A percentile compares a stretch with the other conserved stretches of the same genome.
Conservation (phyloP, 495 filamentous ascomycete species). For the Trypethelium eluteriae region DNA sequence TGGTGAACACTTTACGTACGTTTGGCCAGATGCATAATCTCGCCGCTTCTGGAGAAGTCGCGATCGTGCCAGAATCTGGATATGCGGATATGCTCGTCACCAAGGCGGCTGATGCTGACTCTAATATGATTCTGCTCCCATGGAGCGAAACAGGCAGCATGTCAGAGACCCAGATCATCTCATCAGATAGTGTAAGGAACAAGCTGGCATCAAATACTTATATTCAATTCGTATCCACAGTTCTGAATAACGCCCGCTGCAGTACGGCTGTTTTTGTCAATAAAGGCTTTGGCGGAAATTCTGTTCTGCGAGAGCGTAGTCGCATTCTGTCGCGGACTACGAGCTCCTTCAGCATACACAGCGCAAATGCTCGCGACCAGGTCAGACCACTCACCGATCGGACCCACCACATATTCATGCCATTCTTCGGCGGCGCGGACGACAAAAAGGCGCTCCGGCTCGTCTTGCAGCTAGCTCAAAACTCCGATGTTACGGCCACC, state of each 20-base stretch:
- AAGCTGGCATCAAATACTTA: constrained; percentile 29
- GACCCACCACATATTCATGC: constrained; percentile 78
- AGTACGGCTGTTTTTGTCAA: constrained; percentile 79
- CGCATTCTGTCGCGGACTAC: constrained; percentile 40
- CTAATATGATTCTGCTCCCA: constrained; percentile 79
- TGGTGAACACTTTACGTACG: constrained; percentile 84
- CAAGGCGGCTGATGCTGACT: constrained; percentile 57
- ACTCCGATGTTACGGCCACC: constrained; percentile 66
- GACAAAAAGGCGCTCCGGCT: constrained; percentile 75
- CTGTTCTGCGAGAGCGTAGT: constrained; percentile 31
- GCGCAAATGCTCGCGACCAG: constrained; percentile 35
- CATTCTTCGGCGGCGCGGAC: constrained; percentile 79
- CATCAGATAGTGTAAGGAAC: constrained; percentile 37
- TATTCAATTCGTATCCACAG: constrained; percentile 45
- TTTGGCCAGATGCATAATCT: constrained; percentile 82
- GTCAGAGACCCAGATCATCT: constrained; percentile 44
- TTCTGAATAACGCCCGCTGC: constrained; percentile 53
- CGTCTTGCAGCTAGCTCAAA: constrained; percentile 71
- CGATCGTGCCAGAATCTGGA: constrained; percentile 64
- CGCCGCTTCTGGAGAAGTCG: constrained; percentile 70
- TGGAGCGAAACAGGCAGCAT: constrained; percentile 82
- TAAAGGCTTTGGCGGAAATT: constrained; percentile 55
- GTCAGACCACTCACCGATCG: constrained; percentile 50
- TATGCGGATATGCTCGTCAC: constrained; percentile 69
- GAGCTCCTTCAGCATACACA: constrained; percentile 54